Evolutionary conservation across 208 protist species (phyloP).

Genomic region (Angomonas ambiguus): DNA sequence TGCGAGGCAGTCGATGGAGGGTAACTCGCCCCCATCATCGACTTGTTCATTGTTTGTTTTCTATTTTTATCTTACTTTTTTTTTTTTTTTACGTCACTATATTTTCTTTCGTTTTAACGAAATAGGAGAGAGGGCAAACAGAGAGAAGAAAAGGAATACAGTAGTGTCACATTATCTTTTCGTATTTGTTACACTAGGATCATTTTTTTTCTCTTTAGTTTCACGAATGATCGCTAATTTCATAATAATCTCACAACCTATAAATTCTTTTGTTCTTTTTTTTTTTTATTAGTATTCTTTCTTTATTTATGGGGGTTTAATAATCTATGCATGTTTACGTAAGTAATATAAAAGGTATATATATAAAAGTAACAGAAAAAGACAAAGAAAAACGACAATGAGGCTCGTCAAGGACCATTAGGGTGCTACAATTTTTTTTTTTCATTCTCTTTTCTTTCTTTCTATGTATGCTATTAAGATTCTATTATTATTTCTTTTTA

Average conservation of each 20-base stretch:
- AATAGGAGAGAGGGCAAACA: neutral
- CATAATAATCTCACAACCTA: neutral
- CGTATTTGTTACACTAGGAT: too few species aligned
- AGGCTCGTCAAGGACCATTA: too few species aligned
- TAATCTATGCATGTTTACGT: neutral
- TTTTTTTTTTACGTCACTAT: constrained; percentile 7
- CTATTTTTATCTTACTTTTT: neutral
- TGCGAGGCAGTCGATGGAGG: neutral
- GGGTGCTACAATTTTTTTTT: neutral
- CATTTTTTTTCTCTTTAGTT: too few species aligned
- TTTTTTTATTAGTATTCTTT: constrained; percentile 6
- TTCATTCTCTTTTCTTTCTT: constrained; percentile 5
- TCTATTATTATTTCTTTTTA: constrained; percentile 34
- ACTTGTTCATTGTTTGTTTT: constrained; percentile 1
- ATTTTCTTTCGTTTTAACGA: neutral
- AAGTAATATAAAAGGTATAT: constrained; percentile 1
- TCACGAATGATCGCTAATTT: too few species aligned
- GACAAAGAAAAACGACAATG: constrained; percentile 15
- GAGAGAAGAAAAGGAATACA: constrained; percentile 13
- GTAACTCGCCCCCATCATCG: neutral
- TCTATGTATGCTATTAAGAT: neutral
- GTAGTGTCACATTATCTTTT: too few species aligned
- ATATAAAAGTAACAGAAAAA: constrained; percentile 1
- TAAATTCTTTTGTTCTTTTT: neutral
- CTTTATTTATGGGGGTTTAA: constrained; percentile 6